Evolutionary conservation across 2,329 filamentous ascomycete genomes (phyloP).

Genomic region (Pseudogymnoascus sp.): DNA sequence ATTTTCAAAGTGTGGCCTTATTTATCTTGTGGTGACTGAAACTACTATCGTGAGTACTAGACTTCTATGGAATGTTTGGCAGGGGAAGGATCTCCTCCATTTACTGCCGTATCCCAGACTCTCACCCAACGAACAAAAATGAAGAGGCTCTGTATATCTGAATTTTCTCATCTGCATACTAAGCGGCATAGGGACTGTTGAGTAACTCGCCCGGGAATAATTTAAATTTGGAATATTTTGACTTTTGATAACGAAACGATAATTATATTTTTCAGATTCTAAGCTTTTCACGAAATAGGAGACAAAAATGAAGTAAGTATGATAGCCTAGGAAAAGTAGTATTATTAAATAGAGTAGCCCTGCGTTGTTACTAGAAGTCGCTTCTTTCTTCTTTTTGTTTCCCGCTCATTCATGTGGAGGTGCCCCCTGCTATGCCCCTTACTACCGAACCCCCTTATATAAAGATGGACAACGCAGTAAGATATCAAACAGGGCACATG

Average conservation of each 20-base stretch:
- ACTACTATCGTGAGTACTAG: background rate
- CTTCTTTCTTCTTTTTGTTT: background rate
- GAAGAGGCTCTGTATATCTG: background rate
- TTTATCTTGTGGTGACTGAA: background rate
- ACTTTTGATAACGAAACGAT: background rate
- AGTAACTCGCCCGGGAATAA: background rate
- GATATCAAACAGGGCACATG: background rate
- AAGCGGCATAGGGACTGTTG: background rate
- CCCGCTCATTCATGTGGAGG: background rate
- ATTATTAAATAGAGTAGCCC: background rate
- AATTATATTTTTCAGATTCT: background rate
- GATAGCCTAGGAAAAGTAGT: background rate
- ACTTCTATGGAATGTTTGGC: background rate
- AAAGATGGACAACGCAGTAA: background rate
- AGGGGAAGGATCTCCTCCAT: background rate
- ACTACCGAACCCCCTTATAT: background rate
- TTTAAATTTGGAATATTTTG: background rate
- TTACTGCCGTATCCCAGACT: background rate
- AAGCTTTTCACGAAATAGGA: background rate
- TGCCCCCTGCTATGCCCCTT: background rate
- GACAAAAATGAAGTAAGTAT: background rate
- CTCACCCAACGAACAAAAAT: background rate
- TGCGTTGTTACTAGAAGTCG: background rate
- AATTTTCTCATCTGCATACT: background rate
- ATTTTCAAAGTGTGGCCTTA: background rate